Evolutionary conservation across 495 filamentous ascomycete genomes (phyloP).

Genomic region (Xylaria grammica): DNA sequence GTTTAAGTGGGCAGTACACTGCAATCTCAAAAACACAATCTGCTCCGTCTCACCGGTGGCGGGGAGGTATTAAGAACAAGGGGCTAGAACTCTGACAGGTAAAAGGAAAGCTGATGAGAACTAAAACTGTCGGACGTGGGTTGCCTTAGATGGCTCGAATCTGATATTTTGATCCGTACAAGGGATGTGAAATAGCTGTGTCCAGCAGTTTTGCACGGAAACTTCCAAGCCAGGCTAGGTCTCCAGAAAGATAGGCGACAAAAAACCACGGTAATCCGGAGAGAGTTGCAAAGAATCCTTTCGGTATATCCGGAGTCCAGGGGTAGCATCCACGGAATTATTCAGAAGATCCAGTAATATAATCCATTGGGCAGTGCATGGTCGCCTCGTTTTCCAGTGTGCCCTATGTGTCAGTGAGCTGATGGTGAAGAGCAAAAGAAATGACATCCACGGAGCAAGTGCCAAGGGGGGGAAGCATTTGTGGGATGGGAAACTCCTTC

Average conservation of each 20-base stretch:
- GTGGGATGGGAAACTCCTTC: slow-evolving; percentile 40
- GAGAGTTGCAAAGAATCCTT: neutral
- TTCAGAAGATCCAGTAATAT: slow-evolving; percentile 12
- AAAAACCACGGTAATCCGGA: slow-evolving; percentile 6
- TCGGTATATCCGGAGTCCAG: neutral
- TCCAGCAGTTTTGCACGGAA: slow-evolving; percentile 7
- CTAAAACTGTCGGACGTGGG: neutral
- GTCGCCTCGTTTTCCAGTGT: slow-evolving; percentile 6
- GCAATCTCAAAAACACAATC: neutral
- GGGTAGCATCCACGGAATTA: slow-evolving; percentile 1
- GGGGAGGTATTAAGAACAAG: neutral
- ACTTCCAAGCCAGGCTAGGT: neutral
- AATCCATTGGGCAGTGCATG: neutral
- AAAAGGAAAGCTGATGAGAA: neutral
- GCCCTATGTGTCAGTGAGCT: slow-evolving; percentile 19
- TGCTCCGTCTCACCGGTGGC: neutral
- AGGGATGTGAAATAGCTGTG: neutral
- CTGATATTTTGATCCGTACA: slow-evolving; percentile 10
- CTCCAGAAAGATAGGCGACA: neutral
- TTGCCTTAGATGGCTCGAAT: neutral
- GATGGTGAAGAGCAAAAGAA: neutral
- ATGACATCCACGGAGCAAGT: slow-evolving; percentile 30
- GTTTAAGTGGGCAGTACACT: neutral
- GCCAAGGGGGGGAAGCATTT: slow-evolving; percentile 27
- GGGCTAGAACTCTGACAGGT: neutral